A percentile compares a stretch with the other conserved stretches of the same genome.
Conservation (phyloP, 495 filamentous ascomycete species). For the Wilcoxina mikolae region DNA sequence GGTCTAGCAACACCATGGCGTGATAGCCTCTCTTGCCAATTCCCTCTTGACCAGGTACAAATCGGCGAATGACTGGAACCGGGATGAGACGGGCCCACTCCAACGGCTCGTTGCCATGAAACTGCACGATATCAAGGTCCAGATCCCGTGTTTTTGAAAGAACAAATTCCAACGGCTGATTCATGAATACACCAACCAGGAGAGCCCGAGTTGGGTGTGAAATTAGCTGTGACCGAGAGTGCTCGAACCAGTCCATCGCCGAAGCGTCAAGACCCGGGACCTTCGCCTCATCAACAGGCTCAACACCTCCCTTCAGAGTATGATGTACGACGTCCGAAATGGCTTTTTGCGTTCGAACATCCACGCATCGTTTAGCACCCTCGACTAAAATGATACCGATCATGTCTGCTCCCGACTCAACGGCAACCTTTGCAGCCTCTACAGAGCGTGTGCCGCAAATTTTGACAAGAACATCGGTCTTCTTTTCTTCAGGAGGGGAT, state of each 20-base stretch:
- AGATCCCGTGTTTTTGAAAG: constrained; percentile 59
- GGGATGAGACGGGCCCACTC: constrained; percentile 82
- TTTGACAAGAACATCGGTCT: constrained; percentile 52
- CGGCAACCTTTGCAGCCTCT: constrained; percentile 64
- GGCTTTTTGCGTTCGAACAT: constrained; percentile 55
- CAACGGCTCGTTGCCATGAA: constrained; percentile 80
- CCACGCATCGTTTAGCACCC: constrained; percentile 62
- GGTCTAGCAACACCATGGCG: constrained; percentile 66
- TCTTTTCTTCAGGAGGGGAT: constrained; percentile 23
- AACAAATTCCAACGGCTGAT: constrained; percentile 72
- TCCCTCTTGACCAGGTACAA: constrained; percentile 51
- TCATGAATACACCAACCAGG: constrained; percentile 85
- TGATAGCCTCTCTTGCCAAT: constrained; percentile 68
- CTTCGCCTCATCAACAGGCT: not conserved
- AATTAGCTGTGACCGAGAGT: constrained; percentile 37
- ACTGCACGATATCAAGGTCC: constrained; percentile 76
- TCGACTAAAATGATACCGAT: constrained; percentile 85
- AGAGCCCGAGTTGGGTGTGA: constrained; percentile 48
- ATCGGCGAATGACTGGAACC: constrained; percentile 75
- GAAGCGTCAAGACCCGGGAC: constrained; percentile 9
- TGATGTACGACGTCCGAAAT: constrained; percentile 68
- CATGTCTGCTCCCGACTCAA: constrained; percentile 78
- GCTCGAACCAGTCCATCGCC: constrained; percentile 48
- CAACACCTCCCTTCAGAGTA: constrained; percentile 29
- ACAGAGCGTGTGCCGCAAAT: constrained; percentile 87